Base-by-base conservation (phyloP, 306 rosid species). In the Prunus persica region DNA sequence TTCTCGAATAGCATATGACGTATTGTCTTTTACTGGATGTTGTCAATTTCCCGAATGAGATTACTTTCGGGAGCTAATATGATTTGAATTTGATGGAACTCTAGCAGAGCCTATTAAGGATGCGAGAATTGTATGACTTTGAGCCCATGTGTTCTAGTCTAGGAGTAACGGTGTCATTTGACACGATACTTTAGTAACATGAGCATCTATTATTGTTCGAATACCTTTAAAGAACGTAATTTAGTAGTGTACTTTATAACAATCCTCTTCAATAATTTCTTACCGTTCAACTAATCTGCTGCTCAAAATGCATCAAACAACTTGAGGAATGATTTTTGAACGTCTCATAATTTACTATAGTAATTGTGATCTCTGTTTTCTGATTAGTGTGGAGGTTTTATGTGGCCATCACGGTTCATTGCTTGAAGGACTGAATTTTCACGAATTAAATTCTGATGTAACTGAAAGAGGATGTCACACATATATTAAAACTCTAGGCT, bases 1-100 rank as follows among this genome's bases (percentile, higher is more conserved):
- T 86, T 64, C 55, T 86, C 12, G 72, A 78, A 3, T 89, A 83
- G 80, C 38, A 62, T 60, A 30, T 27, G 49, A 11, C 16, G 14
- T 30, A 65, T 34, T 63, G 18, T 63, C 63, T 77, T 22, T 61
- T 27, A 32, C 7, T 74, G 38, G 64, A 60, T 46, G 63, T n/a
- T 70, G 14, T 56, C 22, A 38, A 28, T 73, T 8, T 22, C 41
- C 55, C 18, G 18, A 22, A 25, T 24, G 19, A 2, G 24, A 72
- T 58, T 43, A 72, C 0, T 9, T 20, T 34, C n/a, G 30, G 49
- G 74, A 51, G 75, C 76, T 22, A 38, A 38, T 56, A 56, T 41
- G 14, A 19, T 16, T 69, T 15, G 12, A 24, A 13, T 54, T 1
- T 32, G 5, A 32, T 32, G 6, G 34, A 28, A 28, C 30, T 28